Evolutionary conservation across 1,139 yeast genomes (phyloP).

Genomic region (Debaryomyces robertsiae): DNA sequence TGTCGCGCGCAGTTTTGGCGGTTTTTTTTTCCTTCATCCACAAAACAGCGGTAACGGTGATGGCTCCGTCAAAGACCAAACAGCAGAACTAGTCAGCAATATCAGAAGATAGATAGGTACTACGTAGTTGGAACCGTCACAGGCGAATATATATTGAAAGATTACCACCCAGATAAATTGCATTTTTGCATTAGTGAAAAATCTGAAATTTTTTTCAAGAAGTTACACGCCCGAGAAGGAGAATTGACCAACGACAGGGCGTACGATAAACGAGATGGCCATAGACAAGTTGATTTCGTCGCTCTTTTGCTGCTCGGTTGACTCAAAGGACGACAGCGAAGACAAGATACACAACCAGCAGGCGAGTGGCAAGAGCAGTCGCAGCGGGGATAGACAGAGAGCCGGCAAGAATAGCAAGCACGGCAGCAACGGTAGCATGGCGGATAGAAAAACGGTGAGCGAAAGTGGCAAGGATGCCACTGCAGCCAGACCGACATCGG

Average conservation of each 20-base stretch:
- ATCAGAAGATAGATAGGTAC: not conserved
- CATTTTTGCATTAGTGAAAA: constrained; percentile 5
- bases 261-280: not conserved
- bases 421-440: constrained; percentile 9
- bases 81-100: constrained; percentile 1
- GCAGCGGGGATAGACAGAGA: constrained; percentile 7
- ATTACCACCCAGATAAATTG: constrained; percentile 2
- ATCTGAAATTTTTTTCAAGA: constrained; percentile 2
- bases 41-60: constrained; percentile 1
- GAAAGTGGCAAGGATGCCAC: constrained; percentile 7
- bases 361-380: constrained; percentile 1
- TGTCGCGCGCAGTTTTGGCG: constrained; percentile 1
- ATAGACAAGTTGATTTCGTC: constrained; percentile 35
- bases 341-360: constrained; percentile 23
- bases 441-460: constrained; percentile 1
- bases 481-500: constrained; percentile 3
- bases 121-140: not conserved
- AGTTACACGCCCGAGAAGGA: constrained; percentile 4
- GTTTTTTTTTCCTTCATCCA: constrained; percentile 8
- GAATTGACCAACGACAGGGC: not conserved
- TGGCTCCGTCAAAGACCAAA: not conserved
- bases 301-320: constrained; percentile 45
- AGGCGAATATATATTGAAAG: not conserved
- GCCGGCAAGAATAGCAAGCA: constrained; percentile 7
- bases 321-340: constrained; percentile 39